Evolutionary conservation across 2,329 filamentous ascomycete genomes (phyloP).

Genomic region (Fusarium piperis): DNA sequence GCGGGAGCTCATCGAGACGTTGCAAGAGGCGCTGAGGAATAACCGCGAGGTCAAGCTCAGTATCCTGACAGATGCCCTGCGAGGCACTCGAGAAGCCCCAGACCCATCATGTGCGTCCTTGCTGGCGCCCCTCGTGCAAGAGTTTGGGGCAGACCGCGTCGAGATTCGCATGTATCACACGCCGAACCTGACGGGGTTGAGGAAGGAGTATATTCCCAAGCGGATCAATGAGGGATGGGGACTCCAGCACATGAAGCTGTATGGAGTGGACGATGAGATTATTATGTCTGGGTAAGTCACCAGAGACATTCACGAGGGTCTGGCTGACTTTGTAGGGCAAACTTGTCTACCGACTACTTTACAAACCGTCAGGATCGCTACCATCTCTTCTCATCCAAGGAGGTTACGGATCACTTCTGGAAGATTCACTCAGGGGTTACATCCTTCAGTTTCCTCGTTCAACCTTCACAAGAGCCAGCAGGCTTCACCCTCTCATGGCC

Average conservation of each 20-base stretch:
- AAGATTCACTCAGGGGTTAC: slow-evolving; percentile 80
- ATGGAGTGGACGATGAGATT: slow-evolving; percentile 93
- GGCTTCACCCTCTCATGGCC: slow-evolving; percentile 80
- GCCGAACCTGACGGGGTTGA: slow-evolving; percentile 87
- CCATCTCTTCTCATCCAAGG: slow-evolving; percentile 83
- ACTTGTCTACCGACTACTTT: slow-evolving; percentile 93
- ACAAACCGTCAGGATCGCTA: slow-evolving; percentile 96
- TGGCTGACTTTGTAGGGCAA: slow-evolving; percentile 65
- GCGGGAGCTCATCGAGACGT: slow-evolving; percentile 82
- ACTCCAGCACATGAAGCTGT: slow-evolving; percentile 98
- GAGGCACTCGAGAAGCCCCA: slow-evolving; percentile 91
- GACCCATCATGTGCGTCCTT: slow-evolving; percentile 88
- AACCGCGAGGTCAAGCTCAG: slow-evolving; percentile 85
- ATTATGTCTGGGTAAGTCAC: slow-evolving; percentile 81
- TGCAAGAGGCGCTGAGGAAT: slow-evolving; percentile 76
- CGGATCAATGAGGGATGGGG: slow-evolving; percentile 99
- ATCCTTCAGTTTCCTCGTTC: slow-evolving; percentile 82
- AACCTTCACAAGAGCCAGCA: slow-evolving; percentile 65
- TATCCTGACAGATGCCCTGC: slow-evolving; percentile 89
- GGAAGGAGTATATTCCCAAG: slow-evolving; percentile 84
- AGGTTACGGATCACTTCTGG: slow-evolving; percentile 84
- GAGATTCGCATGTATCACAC: slow-evolving; percentile 98
- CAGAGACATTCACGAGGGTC: neutral
- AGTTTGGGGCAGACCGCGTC: slow-evolving; percentile 86
- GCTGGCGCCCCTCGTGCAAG: slow-evolving; percentile 81